phyloP scores from a whole-genome alignment of 257 asterid species.

The Echites panduratus region DNA sequence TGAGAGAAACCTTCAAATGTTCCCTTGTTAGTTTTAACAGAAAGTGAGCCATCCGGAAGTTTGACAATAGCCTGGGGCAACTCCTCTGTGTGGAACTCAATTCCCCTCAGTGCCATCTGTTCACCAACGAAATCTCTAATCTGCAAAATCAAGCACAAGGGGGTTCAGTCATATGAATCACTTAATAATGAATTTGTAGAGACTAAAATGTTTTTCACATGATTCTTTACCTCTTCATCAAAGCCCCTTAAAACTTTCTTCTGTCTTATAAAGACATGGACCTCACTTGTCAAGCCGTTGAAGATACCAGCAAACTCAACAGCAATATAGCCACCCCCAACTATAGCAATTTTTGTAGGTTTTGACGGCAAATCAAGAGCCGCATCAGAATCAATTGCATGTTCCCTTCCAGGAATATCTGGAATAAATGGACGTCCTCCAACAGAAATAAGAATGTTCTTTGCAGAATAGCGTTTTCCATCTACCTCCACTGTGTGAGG shows the following conservation, averaged over 20 bases:
- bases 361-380: slow-evolving; percentile 90
- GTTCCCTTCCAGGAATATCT: slow-evolving; percentile 88
- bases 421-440: slow-evolving; percentile 98
- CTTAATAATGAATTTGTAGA: no score
- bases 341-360: slow-evolving; percentile 81
- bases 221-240: slow-evolving; percentile 72
- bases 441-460: slow-evolving; percentile 79
- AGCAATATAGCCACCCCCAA: slow-evolving; percentile 98
- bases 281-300: slow-evolving; percentile 79
- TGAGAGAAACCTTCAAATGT: slow-evolving; percentile 83
- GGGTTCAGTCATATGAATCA: slow-evolving; percentile 13
- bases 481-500: slow-evolving; percentile 84
- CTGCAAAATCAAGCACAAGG: slow-evolving; percentile 39
- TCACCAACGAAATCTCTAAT: slow-evolving; percentile 87
- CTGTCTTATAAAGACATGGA: slow-evolving; percentile 93
- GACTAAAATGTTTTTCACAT: background rate
- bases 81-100: slow-evolving; percentile 84
- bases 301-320: slow-evolving; percentile 99
- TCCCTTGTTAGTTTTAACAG: slow-evolving; percentile 83
- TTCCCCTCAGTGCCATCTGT: slow-evolving; percentile 83
- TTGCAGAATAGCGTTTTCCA: slow-evolving; percentile 87
- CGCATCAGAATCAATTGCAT: slow-evolving; percentile 88
- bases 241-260: slow-evolving; percentile 87
- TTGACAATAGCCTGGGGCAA: slow-evolving; percentile 71
- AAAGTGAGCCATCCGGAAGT: slow-evolving; percentile 71